Conservation (phyloP, 2,329 filamentous ascomycete genomes). For the Cladophialophora bantiana region DNA sequence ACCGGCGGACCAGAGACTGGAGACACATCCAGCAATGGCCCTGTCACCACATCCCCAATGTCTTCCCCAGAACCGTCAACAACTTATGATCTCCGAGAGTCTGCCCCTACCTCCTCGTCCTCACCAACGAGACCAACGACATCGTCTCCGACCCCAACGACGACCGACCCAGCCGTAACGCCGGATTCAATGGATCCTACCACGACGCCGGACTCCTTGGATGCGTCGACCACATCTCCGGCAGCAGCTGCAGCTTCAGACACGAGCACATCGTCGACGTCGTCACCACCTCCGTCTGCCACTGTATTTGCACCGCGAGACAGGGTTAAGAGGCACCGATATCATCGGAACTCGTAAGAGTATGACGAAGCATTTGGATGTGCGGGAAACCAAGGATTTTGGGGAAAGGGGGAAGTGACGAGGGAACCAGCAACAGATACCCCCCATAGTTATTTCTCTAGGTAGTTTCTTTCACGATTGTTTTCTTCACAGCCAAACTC, state of each 20-base stretch:
- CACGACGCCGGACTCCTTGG: background rate
- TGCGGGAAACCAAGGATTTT: background rate
- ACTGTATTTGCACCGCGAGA: background rate
- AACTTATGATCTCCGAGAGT: background rate
- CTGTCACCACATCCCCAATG: background rate
- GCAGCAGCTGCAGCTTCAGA: background rate
- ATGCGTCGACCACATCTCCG: slow-evolving; percentile 1
- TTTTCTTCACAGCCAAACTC: background rate
- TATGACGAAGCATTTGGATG: background rate
- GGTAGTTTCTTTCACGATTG: slow-evolving; percentile 9
- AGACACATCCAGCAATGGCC: background rate
- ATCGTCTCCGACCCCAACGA: background rate
- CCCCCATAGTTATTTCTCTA: background rate
- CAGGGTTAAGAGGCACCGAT: slow-evolving; percentile 11
- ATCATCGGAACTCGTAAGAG: slow-evolving; percentile 5
- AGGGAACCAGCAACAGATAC: slow-evolving; percentile 4
- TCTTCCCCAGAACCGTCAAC: background rate
- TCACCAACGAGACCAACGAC: background rate
- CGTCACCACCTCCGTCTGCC: background rate
- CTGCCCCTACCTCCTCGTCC: background rate
- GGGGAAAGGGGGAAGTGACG: background rate
- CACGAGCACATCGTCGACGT: background rate
- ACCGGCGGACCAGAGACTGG: background rate
- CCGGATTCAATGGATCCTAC: background rate
- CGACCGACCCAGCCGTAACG: background rate